A percentile compares a stretch with the other conserved stretches of the same genome.
Conservation (phyloP, 352 stramenopile species). For the Globisporangium sylvaticum region DNA sequence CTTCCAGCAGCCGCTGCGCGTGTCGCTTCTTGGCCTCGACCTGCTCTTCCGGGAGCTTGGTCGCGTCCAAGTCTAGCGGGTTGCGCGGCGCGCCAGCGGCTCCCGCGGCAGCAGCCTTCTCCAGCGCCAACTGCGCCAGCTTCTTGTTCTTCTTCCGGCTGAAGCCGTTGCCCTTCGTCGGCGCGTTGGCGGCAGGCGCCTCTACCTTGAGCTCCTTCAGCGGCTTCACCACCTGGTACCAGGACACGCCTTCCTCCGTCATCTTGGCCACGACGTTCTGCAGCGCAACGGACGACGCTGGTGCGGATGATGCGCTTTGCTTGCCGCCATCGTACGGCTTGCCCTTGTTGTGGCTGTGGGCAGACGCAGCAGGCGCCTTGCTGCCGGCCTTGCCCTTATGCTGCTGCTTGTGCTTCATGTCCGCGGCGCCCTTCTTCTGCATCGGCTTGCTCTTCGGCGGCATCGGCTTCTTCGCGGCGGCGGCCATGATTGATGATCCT, state of each 20-base stretch:
- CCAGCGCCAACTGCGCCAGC: background rate
- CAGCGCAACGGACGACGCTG: conserved; percentile 14
- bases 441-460: background rate
- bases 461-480: background rate
- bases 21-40: conserved; percentile 40
- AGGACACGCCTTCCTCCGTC: conserved; percentile 27
- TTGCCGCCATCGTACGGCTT: conserved; percentile 10
- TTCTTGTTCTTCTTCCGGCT: conserved; percentile 21
- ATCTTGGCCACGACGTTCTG: conserved; percentile 30
- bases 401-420: background rate
- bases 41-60: conserved; percentile 23
- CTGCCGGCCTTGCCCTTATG: conserved; percentile 6
- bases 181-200: background rate
- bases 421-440: conserved; percentile 10
- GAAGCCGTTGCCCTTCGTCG: conserved; percentile 3
- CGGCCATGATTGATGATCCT: conserved; percentile 6
- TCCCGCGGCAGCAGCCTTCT: background rate
- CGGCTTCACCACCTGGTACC: conserved; percentile 28
- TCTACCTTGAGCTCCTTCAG: conserved; percentile 10
- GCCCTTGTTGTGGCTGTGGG: conserved; percentile 1
- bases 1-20: conserved; percentile 55
- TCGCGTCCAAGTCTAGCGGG: conserved; percentile 11
- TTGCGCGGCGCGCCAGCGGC: background rate
- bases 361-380: background rate
- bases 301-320: background rate